Evolutionary conservation across 139 green algal genomes (phyloP), one percentile per base, ranked within the genome.

Genomic region (Prasinococcaceae sp.): DNA sequence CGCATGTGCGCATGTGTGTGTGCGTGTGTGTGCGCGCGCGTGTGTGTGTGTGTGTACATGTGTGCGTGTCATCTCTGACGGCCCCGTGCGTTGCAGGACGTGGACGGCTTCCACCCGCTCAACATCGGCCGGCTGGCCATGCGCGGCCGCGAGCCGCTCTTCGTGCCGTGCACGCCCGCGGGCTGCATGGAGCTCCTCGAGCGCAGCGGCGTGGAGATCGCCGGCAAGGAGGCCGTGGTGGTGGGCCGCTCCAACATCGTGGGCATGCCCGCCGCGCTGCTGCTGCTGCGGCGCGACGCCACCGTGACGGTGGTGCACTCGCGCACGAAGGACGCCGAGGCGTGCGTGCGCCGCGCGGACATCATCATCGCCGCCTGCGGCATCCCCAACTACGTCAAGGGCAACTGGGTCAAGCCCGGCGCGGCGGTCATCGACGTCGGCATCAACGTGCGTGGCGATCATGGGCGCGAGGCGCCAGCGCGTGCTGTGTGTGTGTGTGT

Each of bases 51-150:
- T n/a, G n/a, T n/a, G n/a, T n/a, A n/a, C n/a, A n/a, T n/a, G n/a
- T n/a, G n/a, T n/a, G n/a, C n/a, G n/a, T n/a, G n/a, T n/a, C n/a
- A n/a, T n/a, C n/a, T n/a, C n/a, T n/a, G n/a, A n/a, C n/a, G n/a
- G n/a, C n/a, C n/a, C 41, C 41, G 8, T 53, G 47, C 28, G 22
- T 61, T 1, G 58, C 60, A 69, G 71, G 89, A 98, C 53, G 85
- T 98, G 28, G 89, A 98, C 60, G 89, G 89, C 20, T 95, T 95
- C 70, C 84, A 95, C 47, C 88, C 88, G 0, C 55, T 93, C 32
- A 96, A 96, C 80, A 85, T 95, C 29, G 88, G 87, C 19, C 61
- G 59, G 26, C 70, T 93, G 32, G 68, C 73, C 47, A 90, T 92
- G 80, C 78, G 77, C 49, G 77, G 77, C 20, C 53, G 66, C 19